Percentiles rank a stretch among this genome's conserved stretches.
Evolutionary conservation across 257 asterid species (phyloP).

Genomic region (Avicennia marina): DNA sequence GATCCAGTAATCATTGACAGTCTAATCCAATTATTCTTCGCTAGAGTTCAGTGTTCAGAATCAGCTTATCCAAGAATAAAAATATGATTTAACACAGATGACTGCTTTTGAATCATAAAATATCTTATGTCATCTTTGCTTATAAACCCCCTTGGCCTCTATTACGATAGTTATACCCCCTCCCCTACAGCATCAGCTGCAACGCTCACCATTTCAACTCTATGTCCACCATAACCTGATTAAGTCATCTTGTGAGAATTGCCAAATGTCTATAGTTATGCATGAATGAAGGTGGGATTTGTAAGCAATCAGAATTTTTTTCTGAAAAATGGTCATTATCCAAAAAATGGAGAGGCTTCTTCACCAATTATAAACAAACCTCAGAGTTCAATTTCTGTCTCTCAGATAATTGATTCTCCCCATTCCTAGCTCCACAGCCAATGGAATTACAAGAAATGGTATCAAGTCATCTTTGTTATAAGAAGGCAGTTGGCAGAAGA

Average conservation of each 20-base stretch:
- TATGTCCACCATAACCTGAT: conserved; percentile 33
- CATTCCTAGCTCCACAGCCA: conserved; percentile 51
- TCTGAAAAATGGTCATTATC: too few relatives aligned
- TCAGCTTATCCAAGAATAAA: background rate
- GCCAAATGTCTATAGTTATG: conserved; percentile 45
- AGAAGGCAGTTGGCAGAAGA: conserved; percentile 56
- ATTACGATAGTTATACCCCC: conserved; percentile 44
- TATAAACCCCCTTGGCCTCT: conserved; percentile 53
- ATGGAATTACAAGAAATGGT: conserved; percentile 56
- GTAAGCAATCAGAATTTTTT: background rate
- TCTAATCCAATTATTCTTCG: too few relatives aligned
- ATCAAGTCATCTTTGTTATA: conserved; percentile 70
- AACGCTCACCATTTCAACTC: conserved; percentile 40
- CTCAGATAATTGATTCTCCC: conserved; percentile 39
- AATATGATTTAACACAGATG: conserved; percentile 1
- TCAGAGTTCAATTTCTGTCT: conserved; percentile 47
- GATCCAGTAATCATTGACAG: background rate
- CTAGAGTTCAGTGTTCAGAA: too few relatives aligned
- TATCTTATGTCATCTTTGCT: conserved; percentile 20
- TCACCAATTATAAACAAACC: conserved; percentile 30
- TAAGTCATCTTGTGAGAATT: conserved; percentile 42
- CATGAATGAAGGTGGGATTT: background rate
- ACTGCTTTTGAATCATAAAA: conserved; percentile 11
- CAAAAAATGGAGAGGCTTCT: background rate
- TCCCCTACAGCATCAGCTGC: conserved; percentile 42